Conservation (phyloP, 345 rosid genomes). For the Euphorbia lathyris region DNA sequence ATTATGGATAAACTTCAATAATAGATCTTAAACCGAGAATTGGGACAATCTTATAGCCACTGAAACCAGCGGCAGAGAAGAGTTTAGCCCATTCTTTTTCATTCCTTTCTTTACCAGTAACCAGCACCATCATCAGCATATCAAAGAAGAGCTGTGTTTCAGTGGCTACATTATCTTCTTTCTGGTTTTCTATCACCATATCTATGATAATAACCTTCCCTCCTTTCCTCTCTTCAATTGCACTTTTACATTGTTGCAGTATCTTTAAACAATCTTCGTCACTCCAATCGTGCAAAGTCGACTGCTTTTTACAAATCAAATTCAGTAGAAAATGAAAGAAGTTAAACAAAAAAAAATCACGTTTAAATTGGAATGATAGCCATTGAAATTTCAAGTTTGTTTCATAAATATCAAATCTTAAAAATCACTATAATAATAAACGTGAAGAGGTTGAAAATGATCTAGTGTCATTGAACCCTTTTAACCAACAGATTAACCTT, state of each 20-base stretch:
- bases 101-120: slow-evolving; percentile 13
- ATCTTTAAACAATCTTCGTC: slow-evolving; percentile 14
- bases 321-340: no score
- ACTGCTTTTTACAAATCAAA: background rate
- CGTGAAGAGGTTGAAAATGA: no score
- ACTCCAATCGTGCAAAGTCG: slow-evolving; percentile 10
- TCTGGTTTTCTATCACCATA: background rate
- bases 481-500: no score
- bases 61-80: background rate
- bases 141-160: slow-evolving; percentile 28
- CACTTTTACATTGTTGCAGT: background rate
- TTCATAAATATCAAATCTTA: no score
- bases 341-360: no score
- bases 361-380: no score
- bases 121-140: slow-evolving; percentile 21
- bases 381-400: no score
- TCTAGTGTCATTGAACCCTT: no score
- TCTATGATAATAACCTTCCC: slow-evolving; percentile 15
- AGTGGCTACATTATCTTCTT: background rate
- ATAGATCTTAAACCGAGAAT: slow-evolving; percentile 9
- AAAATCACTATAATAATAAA: no score
- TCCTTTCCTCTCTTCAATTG: slow-evolving; percentile 8
- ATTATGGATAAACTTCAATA: background rate
- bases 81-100: slow-evolving; percentile 17
- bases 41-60: background rate